These are phyloP conservation scores for Nematocida major DNA, from an alignment of 371 early-diverging fungal genomes.

Conservation along the genomic window DNA sequence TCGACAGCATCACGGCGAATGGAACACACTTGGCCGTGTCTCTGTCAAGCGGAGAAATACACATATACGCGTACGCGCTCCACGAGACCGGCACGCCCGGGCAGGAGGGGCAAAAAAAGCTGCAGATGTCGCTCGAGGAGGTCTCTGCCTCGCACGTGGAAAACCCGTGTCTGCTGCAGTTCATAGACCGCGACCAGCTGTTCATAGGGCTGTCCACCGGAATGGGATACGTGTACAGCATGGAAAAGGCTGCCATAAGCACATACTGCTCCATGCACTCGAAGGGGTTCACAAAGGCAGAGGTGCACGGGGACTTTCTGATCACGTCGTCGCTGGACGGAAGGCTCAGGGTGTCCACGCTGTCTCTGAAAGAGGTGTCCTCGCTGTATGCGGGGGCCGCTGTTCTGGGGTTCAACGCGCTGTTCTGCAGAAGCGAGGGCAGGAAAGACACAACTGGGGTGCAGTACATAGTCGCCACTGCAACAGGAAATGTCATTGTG, in stretches of 20 bases:
- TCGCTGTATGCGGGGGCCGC: slow-evolving; percentile 20
- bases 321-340: slow-evolving; percentile 45
- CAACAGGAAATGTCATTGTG: slow-evolving; percentile 14
- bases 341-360: slow-evolving; percentile 22
- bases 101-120: not conserved
- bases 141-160: not conserved
- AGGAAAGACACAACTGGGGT: not conserved
- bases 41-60: slow-evolving; percentile 35
- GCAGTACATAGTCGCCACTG: slow-evolving; percentile 21
- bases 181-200: not conserved
- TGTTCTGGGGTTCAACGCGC: slow-evolving; percentile 7
- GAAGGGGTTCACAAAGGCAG: slow-evolving; percentile 11
- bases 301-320: slow-evolving; percentile 16
- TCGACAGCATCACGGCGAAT: slow-evolving; percentile 16
- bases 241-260: not conserved
- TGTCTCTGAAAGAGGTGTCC: slow-evolving; percentile 15
- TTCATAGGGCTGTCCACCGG: slow-evolving; percentile 36
- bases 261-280: slow-evolving; percentile 24
- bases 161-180: slow-evolving; percentile 4
- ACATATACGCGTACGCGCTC: slow-evolving; percentile 22
- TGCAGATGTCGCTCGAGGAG: not conserved
- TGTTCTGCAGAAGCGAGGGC: not conserved
- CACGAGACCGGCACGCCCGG: not conserved
- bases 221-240: slow-evolving; percentile 22
- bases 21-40: slow-evolving; percentile 10